Evolutionary conservation across 2,329 filamentous ascomycete species (phyloP).

Genomic region (Arthrobotrys pseudoclavata): DNA sequence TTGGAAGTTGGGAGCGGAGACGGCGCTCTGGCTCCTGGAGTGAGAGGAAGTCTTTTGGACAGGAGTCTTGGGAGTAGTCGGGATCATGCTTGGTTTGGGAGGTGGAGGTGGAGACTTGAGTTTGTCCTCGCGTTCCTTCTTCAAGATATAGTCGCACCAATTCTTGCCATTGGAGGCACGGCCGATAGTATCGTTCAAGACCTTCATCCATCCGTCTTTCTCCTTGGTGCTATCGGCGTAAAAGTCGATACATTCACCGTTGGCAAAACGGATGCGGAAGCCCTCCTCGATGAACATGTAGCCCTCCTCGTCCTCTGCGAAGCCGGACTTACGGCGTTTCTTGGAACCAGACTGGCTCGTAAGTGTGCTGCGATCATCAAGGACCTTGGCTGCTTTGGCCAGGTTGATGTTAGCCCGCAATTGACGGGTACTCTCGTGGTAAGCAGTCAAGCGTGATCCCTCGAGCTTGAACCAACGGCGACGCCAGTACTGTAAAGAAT

Average conservation of each 20-base stretch:
- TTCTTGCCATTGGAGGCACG: conserved; percentile 69
- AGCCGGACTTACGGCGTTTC: conserved; percentile 89
- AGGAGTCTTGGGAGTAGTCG: conserved; percentile 48
- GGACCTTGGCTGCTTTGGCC: conserved; percentile 89
- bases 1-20: conserved; percentile 55
- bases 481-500: conserved; percentile 83
- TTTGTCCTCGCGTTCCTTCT: conserved; percentile 60
- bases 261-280: conserved; percentile 98
- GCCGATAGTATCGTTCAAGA: conserved; percentile 79
- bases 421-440: conserved; percentile 94
- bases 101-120: conserved; percentile 40
- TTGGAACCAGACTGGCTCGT: conserved; percentile 82
- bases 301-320: conserved; percentile 97
- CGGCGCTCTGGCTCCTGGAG: conserved; percentile 49
- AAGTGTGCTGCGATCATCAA: conserved; percentile 88
- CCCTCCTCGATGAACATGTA: conserved; percentile 99
- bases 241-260: conserved; percentile 98
- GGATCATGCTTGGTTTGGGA: conserved; percentile 51
- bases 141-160: conserved; percentile 78
- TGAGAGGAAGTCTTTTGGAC: conserved; percentile 45
- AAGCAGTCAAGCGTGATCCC: conserved; percentile 91
- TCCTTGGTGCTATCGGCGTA: conserved; percentile 89
- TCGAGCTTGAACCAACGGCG: conserved; percentile 96
- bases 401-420: conserved; percentile 97
- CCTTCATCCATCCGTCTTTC: conserved; percentile 95